Evolutionary conservation across 306 rosid species (phyloP).

Genomic region (Neltuma alba): DNA sequence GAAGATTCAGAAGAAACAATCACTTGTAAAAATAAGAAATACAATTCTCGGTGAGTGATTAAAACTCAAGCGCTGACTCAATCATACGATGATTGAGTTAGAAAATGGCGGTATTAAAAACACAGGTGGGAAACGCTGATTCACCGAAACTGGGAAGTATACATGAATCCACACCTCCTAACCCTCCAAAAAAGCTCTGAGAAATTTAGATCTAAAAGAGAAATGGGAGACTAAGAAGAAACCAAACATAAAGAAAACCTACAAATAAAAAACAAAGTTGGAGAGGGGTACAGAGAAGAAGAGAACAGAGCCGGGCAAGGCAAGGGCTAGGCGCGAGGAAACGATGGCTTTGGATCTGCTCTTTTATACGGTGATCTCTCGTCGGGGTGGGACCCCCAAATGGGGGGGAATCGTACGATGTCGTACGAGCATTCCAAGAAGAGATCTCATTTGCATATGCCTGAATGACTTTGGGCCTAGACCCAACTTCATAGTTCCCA

Average conservation of each 20-base stretch:
- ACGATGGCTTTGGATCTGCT: not conserved
- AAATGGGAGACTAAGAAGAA: slow-evolving; percentile 21
- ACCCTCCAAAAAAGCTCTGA: slow-evolving; percentile 62
- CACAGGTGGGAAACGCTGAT: slow-evolving; percentile 42
- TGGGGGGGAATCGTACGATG: not conserved
- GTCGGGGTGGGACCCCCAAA: not conserved
- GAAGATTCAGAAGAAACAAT: slow-evolving; percentile 9
- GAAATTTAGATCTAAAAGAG: slow-evolving; percentile 36
- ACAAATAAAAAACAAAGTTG: slow-evolving; percentile 17
- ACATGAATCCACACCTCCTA: slow-evolving; percentile 66
- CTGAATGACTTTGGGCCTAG: not conserved
- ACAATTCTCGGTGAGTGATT: not conserved
- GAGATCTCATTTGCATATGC: too few species aligned
- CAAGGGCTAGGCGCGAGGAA: not conserved
- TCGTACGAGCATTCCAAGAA: not conserved
- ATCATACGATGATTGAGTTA: slow-evolving; percentile 6
- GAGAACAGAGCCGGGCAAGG: not conserved
- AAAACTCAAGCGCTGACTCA: slow-evolving; percentile 21
- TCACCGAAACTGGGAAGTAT: not conserved
- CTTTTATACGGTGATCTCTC: slow-evolving; percentile 31
- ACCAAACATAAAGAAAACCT: not conserved
- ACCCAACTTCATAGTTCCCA: not conserved
- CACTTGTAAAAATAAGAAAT: slow-evolving; percentile 1
- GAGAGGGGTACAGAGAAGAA: not conserved
- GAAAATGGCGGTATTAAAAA: slow-evolving; percentile 57